Conservation (phyloP, 179 eudicot species). For the Beta corolliflora region DNA sequence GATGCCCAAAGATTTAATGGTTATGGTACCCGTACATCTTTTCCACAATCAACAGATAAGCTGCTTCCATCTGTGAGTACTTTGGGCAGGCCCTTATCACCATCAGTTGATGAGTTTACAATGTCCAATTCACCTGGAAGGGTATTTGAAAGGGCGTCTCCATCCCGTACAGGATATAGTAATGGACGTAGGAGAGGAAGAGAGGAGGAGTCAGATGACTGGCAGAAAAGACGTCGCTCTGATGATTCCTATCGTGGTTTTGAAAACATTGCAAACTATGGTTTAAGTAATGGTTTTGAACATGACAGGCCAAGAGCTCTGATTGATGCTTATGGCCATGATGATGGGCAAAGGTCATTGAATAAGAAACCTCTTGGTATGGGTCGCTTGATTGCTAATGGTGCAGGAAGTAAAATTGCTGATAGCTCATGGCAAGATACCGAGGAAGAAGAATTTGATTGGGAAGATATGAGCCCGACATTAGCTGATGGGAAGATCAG, state of each 20-base stretch:
- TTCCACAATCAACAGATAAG: constrained; percentile 46
- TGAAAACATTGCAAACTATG: constrained; percentile 38
- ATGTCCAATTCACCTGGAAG: constrained; percentile 55
- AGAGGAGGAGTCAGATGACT: constrained; percentile 48
- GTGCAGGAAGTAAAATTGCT: constrained; percentile 33
- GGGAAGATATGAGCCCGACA: constrained; percentile 86
- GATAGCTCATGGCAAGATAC: constrained; percentile 75
- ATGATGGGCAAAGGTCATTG: constrained; percentile 50
- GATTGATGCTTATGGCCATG: constrained; percentile 95
- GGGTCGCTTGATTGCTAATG: constrained; percentile 41
- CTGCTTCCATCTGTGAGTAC: constrained; percentile 41
- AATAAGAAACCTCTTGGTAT: constrained; percentile 41
- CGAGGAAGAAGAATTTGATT: constrained; percentile 95
- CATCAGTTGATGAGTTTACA: constrained; percentile 53
- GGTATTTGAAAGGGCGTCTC: constrained; percentile 47
- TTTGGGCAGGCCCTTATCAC: constrained; percentile 59
- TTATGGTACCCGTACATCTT: constrained; percentile 45
- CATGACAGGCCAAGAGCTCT: constrained; percentile 84
- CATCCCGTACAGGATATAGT: constrained; percentile 44
- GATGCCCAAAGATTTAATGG: constrained; percentile 44
- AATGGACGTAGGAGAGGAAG: constrained; percentile 53
- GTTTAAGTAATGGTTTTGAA: constrained; percentile 46
- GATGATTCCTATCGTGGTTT: constrained; percentile 35
- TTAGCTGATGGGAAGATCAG: constrained; percentile 44
- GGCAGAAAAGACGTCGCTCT: constrained; percentile 46